A percentile compares a stretch with the other conserved stretches of the same genome.
Evolutionary conservation across 2,329 filamentous ascomycete genomes (phyloP).

Genomic region (Diaporthe citri): DNA sequence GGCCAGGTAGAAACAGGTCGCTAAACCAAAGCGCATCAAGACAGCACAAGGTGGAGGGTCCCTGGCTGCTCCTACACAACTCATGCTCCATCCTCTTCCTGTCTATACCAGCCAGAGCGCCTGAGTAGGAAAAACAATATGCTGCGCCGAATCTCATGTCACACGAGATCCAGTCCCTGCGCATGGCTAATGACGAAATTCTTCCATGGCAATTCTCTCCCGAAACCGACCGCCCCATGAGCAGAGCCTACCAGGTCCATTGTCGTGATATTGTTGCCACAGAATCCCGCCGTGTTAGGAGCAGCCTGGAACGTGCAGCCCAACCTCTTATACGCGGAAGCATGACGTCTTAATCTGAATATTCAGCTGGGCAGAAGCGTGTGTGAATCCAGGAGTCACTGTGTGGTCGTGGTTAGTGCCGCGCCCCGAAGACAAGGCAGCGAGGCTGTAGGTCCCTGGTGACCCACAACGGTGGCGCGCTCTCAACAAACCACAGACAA

Average conservation of each 20-base stretch:
- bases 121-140: slow-evolving; percentile 19
- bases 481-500: not conserved
- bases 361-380: not conserved
- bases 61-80: not conserved
- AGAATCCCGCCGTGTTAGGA: not conserved
- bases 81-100: not conserved
- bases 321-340: not conserved
- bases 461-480: not conserved
- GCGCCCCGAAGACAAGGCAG: not conserved
- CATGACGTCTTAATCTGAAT: not conserved
- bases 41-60: not conserved
- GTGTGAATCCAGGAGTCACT: not conserved
- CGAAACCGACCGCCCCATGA: not conserved
- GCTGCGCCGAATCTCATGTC: slow-evolving; percentile 13
- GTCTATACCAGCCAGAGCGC: not conserved
- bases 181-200: not conserved
- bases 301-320: not conserved
- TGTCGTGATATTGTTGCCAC: not conserved
- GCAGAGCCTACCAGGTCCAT: not conserved
- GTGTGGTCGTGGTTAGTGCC: not conserved
- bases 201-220: not conserved
- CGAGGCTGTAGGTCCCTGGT: not conserved
- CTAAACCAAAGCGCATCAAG: not conserved
- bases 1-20: not conserved
- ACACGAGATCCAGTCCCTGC: not conserved